phyloP scores from a whole-genome alignment of 2,329 filamentous ascomycete species.

The Delphinella strobiligena region DNA sequence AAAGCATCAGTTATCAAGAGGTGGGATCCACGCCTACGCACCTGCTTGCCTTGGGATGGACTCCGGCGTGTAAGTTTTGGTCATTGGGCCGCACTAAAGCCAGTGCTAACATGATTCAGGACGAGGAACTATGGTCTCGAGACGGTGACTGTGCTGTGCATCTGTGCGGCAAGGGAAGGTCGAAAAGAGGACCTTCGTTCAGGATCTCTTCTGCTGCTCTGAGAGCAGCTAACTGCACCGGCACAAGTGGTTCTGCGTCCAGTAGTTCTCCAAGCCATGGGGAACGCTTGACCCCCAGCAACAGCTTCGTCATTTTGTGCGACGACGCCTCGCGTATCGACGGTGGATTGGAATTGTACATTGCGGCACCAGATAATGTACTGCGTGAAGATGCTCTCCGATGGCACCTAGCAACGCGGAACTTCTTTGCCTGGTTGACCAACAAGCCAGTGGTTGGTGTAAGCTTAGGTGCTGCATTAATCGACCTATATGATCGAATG shows the following conservation, averaged over 20 bases:
- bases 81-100: no score
- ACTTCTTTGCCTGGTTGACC: slow-evolving; percentile 62
- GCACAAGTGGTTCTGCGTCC: slow-evolving; percentile 42
- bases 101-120: slow-evolving; percentile 33
- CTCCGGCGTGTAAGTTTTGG: slow-evolving; percentile 11
- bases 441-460: slow-evolving; percentile 55
- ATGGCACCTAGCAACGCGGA: slow-evolving; percentile 59
- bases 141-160: slow-evolving; percentile 60
- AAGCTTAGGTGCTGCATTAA: slow-evolving; percentile 51
- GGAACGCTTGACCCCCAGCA: not conserved
- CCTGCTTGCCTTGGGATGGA: slow-evolving; percentile 10
- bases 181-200: slow-evolving; percentile 55
- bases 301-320: slow-evolving; percentile 17
- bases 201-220: slow-evolving; percentile 49
- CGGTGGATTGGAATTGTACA: slow-evolving; percentile 46
- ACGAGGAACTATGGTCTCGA: slow-evolving; percentile 57
- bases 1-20: slow-evolving; percentile 2
- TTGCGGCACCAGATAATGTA: slow-evolving; percentile 49
- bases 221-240: slow-evolving; percentile 45
- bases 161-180: slow-evolving; percentile 54
- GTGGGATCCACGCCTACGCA: slow-evolving; percentile 10
- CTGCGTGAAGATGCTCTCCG: slow-evolving; percentile 44
- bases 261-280: not conserved
- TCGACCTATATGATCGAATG: slow-evolving; percentile 54
- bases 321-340: slow-evolving; percentile 18